Base-by-base conservation (phyloP, 2,329 filamentous ascomycete species). In the Didymella lethalis region DNA sequence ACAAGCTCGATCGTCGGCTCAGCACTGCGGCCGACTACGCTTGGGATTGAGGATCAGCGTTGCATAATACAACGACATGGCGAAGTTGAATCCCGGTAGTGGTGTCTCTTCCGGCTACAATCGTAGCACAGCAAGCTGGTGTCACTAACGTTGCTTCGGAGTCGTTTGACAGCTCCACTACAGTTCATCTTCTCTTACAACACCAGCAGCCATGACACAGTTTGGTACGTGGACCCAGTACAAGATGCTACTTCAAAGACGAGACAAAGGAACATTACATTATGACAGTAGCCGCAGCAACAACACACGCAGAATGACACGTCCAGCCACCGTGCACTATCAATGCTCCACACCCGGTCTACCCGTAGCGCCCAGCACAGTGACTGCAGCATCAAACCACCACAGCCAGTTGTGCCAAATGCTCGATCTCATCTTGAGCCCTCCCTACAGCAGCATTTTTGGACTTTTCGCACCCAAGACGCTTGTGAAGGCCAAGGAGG, bases 31-130 rank as follows among this genome's bases (percentile, higher is more conserved):
- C 29, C 11, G n/a, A 31, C 44, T 23, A 14, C 36, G 26, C 55
- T 58, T 53, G 55, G 49, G 45, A 49, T 29, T 34, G 29, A 16
- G 2, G 49, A 53, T 58, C 55, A 4, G n/a, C 31, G 54, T 18
- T 50, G 53, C 29, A 43, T 45, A 56, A 44, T 28, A 18, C 36
- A 47, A 58, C 45, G 31, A 48, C 45, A 20, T 38, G 5, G 6
- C 14, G 11, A 41, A 23, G 11, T 2, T 14, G 10, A 20, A 4
- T 14, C 6, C 6, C 20, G 38, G 10, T 25, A 20, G 23, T 11
- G 20, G 5, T 23, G 10, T 41, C 38, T 16, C 38, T 14, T 41
- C 20, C 20, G 2, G 18, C 20, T 14, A 25, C 20, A 6, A 4
- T 4, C 3, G 20, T 18, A 18, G 18, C 18, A 18, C 18, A 18